Evolutionary conservation across 495 filamentous ascomycete species (phyloP), one percentile per base, ranked within the genome.

Genomic region (Extremus antarcticus): DNA sequence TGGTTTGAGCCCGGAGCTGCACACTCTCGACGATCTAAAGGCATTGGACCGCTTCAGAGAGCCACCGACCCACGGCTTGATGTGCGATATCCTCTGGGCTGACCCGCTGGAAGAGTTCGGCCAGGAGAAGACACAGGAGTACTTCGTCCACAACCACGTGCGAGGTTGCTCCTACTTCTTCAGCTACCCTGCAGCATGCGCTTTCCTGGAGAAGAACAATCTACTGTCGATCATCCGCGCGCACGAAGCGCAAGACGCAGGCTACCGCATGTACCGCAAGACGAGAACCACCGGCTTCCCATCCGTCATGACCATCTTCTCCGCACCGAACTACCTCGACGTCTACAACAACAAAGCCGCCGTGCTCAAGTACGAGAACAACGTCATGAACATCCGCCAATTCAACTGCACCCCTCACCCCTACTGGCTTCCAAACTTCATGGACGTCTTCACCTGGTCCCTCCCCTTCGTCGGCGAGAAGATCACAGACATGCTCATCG

Each of bases 261-360:
- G 92, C 19, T 98, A 98, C 68, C 83, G 92, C 62, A 98, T 98
- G 92, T 98, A 98, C 71, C 79, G 92, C 53, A 98, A 98, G 78
- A 98, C 92, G 1, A 81, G 90, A 29, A 96, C 94, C 0, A 98
- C 92, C 15, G 92, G 92, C 1, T 98, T 98, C 75, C 92, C 92
- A 10, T 95, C 90, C 71, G 92, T 98, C 53, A 98, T 98, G 92
- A 98, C 92, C 43, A 98, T 98, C 66, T 98, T 98, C 78, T 96
- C 91, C 47, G 92, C 92, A 2, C 92, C 92, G 21, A 98, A 98
- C 67, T 97, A 98, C 66, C 78, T 98, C 58, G 92, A 98, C 67
- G 90, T 98, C n/a, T 98, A 98, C 75, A 98, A 98, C 80, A 98
- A 98, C 80, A 98, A 98, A 72, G 92, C 92, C 0, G 92, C 92